Evolutionary conservation across 2,329 filamentous ascomycete genomes (phyloP), one percentile per base, ranked within the genome.

Genomic region (Pseudopithomyces maydicus): DNA sequence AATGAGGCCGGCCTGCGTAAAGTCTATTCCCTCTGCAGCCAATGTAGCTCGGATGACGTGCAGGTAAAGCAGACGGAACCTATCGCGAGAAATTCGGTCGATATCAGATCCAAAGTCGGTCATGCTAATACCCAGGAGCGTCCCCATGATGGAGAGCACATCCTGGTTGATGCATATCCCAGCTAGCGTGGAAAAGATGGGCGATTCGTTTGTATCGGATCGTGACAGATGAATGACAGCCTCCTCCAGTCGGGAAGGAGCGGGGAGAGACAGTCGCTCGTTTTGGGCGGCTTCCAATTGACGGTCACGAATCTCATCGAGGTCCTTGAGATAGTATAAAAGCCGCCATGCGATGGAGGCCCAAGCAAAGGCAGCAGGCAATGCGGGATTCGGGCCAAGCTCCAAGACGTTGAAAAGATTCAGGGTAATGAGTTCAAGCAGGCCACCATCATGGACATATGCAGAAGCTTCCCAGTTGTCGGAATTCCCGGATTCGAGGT

Each of bases 361-460:
- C 93, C 93, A 98, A 2, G 90, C 86, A 63, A 96, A 90, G 19
- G 91, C 84, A 17, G 90, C 86, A 1, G 91, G 91, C 54, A 85
- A 87, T 19, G 90, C 90, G 35, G 85, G 85, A 36, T 81, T 79
- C n/a, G 85, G 80, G 15, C 83, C 83, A 19, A 71, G 43, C 17
- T 77, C 71, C 26, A 81, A 81, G 7, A 87, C 85, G 54, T 81
- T 79, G 22, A 88, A 77, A 33, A 97, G 81, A n/a, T 89, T 84
- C 51, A 84, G 84, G 64, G 94, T 91, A 14, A 97, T 84, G 52
- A 88, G 84, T 47, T 85, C 83, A n/a, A 96, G 81, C 19, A 90
- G 85, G 6, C 86, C 83, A 2, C 87, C 84, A 48, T 90, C 88
- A 17, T 89, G 81, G 45, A 96, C 80, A 69, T 92, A 97, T 0